Evolutionary conservation across 2,329 filamentous ascomycete species (phyloP).

Genomic region (Aspergillus sergii): DNA sequence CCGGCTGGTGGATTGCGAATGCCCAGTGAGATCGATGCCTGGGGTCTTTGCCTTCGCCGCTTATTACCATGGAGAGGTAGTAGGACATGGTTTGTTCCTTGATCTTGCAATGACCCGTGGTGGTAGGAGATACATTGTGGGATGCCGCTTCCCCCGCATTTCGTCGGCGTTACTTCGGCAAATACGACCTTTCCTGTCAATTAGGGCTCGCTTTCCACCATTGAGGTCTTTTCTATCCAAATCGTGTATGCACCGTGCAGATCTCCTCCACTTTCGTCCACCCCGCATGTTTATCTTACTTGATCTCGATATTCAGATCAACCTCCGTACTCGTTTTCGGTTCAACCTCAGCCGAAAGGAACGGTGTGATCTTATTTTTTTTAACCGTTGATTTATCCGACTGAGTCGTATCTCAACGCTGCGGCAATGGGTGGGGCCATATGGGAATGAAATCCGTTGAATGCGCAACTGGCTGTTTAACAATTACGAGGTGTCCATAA

Average conservation of each 20-base stretch:
- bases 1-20: slow-evolving; percentile 25
- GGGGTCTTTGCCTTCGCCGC: slow-evolving; percentile 25
- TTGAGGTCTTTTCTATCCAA: background rate
- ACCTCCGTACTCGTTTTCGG: background rate
- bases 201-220: background rate
- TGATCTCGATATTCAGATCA: background rate
- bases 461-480: background rate
- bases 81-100: slow-evolving; percentile 5
- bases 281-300: background rate
- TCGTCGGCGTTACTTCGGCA: background rate
- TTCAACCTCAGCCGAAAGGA: background rate
- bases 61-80: slow-evolving; percentile 27
- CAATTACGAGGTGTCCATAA: background rate
- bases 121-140: background rate
- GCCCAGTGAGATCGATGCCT: slow-evolving; percentile 29
- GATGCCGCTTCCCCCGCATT: background rate
- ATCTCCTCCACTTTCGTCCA: background rate
- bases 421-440: background rate
- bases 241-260: background rate
- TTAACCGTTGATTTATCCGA: background rate
- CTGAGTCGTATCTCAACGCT: background rate
- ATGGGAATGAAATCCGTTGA: background rate
- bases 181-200: background rate
- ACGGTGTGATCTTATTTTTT: background rate
- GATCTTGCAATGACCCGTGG: background rate